These are phyloP conservation scores for Candida multigemmis DNA, from an alignment of 805 yeast genomes.

Conservation along the genomic window DNA sequence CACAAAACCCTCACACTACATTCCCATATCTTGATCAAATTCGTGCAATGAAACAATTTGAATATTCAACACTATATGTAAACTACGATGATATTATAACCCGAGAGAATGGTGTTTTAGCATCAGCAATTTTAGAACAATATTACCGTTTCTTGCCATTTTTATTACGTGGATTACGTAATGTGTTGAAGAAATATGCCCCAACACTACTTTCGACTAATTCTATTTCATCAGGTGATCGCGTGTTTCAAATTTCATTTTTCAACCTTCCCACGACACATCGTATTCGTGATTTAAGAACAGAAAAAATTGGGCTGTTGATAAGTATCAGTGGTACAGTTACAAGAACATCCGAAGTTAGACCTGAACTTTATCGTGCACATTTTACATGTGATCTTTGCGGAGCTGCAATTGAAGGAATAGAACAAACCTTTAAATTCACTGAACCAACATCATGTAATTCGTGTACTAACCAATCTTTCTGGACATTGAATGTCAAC, in stretches of 20 bases:
- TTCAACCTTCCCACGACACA: conserved; percentile 76
- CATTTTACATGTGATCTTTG: conserved; percentile 87
- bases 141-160: conserved; percentile 90
- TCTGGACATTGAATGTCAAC: conserved; percentile 76
- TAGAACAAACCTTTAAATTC: conserved; percentile 87
- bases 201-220: conserved; percentile 53
- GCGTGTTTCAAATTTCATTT: conserved; percentile 83
- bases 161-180: conserved; percentile 62
- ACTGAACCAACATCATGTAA: conserved; percentile 95
- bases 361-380: conserved; percentile 87
- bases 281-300: conserved; percentile 82
- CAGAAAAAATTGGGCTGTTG: conserved; percentile 80
- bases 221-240: conserved; percentile 45
- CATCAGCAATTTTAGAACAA: conserved; percentile 83
- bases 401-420: conserved; percentile 73
- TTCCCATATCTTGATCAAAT: conserved; percentile 80
- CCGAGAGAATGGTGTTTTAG: conserved; percentile 78
- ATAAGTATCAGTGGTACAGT: conserved; percentile 89
- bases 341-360: conserved; percentile 90
- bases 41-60: conserved; percentile 69
- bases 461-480: conserved; percentile 75
- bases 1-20: too few species aligned
- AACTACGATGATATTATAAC: conserved; percentile 73
- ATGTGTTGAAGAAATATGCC: conserved; percentile 63
- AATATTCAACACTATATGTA: conserved; percentile 69